Conservation (phyloP, 2,329 filamentous ascomycete species). For the Nannizzia gypsea region DNA sequence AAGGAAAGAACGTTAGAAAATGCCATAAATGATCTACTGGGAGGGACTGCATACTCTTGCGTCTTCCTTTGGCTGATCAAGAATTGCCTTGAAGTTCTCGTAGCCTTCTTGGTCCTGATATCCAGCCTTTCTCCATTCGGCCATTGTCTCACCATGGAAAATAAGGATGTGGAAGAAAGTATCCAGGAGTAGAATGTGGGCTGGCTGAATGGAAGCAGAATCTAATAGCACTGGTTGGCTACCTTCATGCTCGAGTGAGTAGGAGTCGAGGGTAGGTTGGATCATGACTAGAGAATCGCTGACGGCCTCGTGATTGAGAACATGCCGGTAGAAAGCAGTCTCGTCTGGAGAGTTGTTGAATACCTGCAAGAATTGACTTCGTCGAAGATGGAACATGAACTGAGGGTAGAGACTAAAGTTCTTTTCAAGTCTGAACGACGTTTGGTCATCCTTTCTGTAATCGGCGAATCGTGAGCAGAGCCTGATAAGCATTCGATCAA, state of each 20-base stretch:
- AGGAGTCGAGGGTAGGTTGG: conserved; percentile 91
- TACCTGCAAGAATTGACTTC: conserved; percentile 94
- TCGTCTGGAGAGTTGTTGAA: conserved; percentile 99
- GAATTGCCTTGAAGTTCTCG: conserved; percentile 78
- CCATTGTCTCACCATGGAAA: conserved; percentile 96
- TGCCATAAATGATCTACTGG: neutral
- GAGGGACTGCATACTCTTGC: conserved; percentile 56
- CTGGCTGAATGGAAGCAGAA: conserved; percentile 88
- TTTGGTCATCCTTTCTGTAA: conserved; percentile 95
- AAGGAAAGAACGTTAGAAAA: neutral
- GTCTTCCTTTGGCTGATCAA: conserved; percentile 93
- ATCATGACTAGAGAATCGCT: conserved; percentile 98
- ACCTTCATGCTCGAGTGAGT: conserved; percentile 91
- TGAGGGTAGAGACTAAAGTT: conserved; percentile 98
- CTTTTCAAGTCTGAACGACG: conserved; percentile 92
- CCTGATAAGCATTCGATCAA: conserved; percentile 94
- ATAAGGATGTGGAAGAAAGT: conserved; percentile 99
- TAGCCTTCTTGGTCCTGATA: conserved; percentile 98
- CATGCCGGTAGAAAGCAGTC: conserved; percentile 96
- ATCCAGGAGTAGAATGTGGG: conserved; percentile 85
- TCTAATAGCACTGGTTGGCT: conserved; percentile 88
- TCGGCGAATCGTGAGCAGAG: conserved; percentile 94
- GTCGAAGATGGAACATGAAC: conserved; percentile 98
- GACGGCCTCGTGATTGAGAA: conserved; percentile 93
- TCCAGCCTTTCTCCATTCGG: conserved; percentile 93